Conservation (phyloP, 2,329 filamentous ascomycete genomes). For the Botryotinia globosa region DNA sequence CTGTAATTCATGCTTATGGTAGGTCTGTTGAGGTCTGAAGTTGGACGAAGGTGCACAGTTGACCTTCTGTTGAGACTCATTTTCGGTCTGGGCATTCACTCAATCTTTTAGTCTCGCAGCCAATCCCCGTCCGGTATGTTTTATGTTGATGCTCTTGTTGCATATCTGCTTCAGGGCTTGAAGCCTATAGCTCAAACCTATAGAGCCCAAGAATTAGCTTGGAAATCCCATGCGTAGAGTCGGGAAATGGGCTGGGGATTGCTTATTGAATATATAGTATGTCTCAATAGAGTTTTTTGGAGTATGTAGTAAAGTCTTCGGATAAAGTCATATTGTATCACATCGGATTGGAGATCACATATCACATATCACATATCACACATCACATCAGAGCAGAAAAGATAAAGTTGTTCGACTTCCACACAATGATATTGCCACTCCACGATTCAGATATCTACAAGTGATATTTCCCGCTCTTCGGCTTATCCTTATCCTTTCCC, state of each 20-base stretch:
- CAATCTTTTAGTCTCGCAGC: neutral
- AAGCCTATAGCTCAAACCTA: neutral
- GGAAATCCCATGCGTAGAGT: neutral
- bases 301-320: neutral
- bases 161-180: neutral
- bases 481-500: neutral
- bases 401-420: neutral
- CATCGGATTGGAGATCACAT: neutral
- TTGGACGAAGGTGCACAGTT: neutral
- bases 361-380: neutral
- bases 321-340: neutral
- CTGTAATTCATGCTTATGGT: neutral
- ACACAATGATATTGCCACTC: slow-evolving; percentile 13
- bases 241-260: neutral
- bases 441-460: neutral
- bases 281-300: neutral
- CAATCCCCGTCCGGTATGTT: neutral
- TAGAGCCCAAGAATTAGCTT: neutral
- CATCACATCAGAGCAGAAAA: neutral
- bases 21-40: neutral
- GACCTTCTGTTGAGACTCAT: neutral
- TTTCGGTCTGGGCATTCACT: neutral
- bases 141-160: neutral
- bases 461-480: neutral
- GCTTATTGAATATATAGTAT: neutral